Evolutionary conservation across 2,329 filamentous ascomycete species (phyloP).

Genomic region (Falciphora oryzae): DNA sequence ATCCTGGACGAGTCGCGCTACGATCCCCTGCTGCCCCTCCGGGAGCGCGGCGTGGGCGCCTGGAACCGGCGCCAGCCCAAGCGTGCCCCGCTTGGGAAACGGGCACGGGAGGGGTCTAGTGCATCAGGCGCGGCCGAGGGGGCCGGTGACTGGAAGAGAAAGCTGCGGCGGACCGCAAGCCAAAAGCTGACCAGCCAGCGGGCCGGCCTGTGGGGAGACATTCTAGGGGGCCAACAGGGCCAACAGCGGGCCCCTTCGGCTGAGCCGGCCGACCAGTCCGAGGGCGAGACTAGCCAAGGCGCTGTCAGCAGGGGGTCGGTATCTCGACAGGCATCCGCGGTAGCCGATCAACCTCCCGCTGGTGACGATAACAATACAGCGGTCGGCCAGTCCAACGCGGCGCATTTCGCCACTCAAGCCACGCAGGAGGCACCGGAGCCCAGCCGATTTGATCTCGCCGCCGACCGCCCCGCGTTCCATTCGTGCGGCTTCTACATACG

Average conservation of each 20-base stretch:
- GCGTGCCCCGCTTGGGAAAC: conserved; percentile 50
- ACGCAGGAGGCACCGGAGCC: neutral
- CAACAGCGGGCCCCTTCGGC: conserved; percentile 4
- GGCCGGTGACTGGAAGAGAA: conserved; percentile 60
- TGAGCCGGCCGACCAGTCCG: neutral
- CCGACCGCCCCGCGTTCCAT: conserved; percentile 30
- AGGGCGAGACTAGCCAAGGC: neutral
- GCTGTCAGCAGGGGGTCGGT: neutral
- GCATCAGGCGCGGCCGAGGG: conserved; percentile 24
- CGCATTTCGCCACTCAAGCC: neutral
- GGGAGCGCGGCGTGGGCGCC: conserved; percentile 71
- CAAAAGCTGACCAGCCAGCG: conserved; percentile 75
- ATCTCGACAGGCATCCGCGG: neutral
- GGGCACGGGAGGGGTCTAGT: conserved; percentile 41
- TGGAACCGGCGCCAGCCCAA: conserved; percentile 53
- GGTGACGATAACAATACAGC: neutral
- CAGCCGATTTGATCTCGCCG: neutral
- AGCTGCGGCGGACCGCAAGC: conserved; percentile 82
- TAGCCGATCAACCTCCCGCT: neutral
- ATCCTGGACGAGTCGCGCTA: conserved; percentile 83
- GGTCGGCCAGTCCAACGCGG: neutral
- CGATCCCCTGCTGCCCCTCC: conserved; percentile 62
- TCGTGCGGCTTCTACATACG: conserved; percentile 54
- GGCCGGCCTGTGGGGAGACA: conserved; percentile 85
- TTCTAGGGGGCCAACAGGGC: conserved; percentile 51